These are phyloP conservation scores for Picea sitchensis DNA, from an alignment of 75 land plant genomes.

Conservation along the genomic window DNA sequence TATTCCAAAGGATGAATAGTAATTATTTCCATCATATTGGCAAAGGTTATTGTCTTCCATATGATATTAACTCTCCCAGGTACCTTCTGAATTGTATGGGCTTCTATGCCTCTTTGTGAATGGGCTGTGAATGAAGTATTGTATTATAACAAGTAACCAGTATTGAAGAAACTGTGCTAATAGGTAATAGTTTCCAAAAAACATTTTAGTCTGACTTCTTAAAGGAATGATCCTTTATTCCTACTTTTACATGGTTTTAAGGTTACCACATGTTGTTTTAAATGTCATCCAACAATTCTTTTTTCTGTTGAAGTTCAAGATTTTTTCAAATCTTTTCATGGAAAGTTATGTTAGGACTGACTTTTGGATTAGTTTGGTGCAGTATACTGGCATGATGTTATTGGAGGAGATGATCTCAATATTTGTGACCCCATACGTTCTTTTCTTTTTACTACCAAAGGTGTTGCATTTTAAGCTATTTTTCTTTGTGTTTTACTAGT, in stretches of 20 bases:
- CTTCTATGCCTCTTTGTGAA: too few relatives aligned
- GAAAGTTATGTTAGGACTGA: neutral
- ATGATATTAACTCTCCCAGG: too few relatives aligned
- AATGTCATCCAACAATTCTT: neutral
- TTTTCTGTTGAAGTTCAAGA: neutral
- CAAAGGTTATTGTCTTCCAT: too few relatives aligned
- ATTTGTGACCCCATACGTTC: conserved; percentile 87
- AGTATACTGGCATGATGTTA: conserved; percentile 92
- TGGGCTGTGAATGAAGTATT: too few relatives aligned
- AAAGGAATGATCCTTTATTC: neutral
- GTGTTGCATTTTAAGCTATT: conserved; percentile 24
- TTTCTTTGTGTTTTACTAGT: neutral
- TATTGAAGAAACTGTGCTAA: neutral
- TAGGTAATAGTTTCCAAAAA: neutral
- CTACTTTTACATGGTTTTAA: neutral
- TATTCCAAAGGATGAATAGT: too few relatives aligned
- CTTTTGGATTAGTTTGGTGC: conserved; percentile 27
- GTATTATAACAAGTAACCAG: too few relatives aligned
- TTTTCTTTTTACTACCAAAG: conserved; percentile 75
- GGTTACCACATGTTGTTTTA: neutral
- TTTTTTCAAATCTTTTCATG: neutral
- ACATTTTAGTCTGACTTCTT: neutral
- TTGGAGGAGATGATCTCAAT: conserved; percentile 94
- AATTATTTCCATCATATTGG: too few relatives aligned
- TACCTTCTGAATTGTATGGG: too few relatives aligned